Evolutionary conservation across 1,284 basidiomycete species (phyloP).

Genomic region (Inonotus obliquus): DNA sequence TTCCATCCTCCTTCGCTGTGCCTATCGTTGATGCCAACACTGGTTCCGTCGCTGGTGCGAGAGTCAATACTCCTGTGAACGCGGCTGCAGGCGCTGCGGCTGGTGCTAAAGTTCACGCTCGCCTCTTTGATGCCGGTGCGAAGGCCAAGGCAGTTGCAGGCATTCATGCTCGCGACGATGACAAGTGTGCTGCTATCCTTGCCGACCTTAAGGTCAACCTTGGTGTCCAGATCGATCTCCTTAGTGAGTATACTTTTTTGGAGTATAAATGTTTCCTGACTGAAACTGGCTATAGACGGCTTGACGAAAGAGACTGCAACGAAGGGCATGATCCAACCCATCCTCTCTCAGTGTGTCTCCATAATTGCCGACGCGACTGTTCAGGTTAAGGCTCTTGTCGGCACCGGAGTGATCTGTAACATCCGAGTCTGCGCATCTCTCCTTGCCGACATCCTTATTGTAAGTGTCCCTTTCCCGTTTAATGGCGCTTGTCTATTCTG

Average conservation of each 20-base stretch:
- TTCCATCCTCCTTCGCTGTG: not conserved
- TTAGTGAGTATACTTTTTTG: too few relatives aligned
- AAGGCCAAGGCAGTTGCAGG: not conserved
- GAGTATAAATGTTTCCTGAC: not conserved
- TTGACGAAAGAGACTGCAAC: conserved; percentile 1
- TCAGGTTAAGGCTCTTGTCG: conserved; percentile 2
- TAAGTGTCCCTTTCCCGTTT: not conserved
- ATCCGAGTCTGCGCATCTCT: not conserved
- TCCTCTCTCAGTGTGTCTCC: not conserved
- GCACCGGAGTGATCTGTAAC: not conserved
- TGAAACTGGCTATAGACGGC: not conserved
- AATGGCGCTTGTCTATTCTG: not conserved
- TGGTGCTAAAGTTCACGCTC: not conserved
- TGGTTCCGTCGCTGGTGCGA: not conserved
- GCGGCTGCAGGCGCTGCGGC: not conserved
- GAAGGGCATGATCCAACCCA: not conserved
- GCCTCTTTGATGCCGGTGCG: not conserved
- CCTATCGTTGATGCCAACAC: not conserved
- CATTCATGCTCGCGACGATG: not conserved
- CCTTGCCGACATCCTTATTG: conserved; percentile 1
- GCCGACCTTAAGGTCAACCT: conserved; percentile 1
- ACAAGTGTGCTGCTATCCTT: not conserved
- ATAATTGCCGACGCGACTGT: conserved; percentile 1
- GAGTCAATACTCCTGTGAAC: not conserved
- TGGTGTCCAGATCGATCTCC: not conserved